Conservation (phyloP, 176 grass and related monocot species). For the Triticum dicoccoides region DNA sequence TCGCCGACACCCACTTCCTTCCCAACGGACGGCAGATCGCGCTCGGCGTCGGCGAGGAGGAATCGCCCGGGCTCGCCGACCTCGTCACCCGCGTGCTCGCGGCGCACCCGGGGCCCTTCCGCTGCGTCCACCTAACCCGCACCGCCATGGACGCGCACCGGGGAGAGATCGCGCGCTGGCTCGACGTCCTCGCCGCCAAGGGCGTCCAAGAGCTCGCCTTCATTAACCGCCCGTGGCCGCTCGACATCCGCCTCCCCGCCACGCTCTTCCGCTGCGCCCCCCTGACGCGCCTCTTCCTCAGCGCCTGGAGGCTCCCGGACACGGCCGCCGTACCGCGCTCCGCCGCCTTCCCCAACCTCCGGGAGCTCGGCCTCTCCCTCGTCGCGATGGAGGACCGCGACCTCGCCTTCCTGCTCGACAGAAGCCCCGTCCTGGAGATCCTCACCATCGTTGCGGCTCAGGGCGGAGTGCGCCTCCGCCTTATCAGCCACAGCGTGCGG, state of each 20-base stretch:
- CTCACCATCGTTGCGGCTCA: not conserved
- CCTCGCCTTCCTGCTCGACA: not conserved
- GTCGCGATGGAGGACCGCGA: not conserved
- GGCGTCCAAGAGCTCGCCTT: not conserved
- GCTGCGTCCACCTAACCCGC: not conserved
- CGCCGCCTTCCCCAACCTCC: not conserved
- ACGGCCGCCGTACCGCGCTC: not conserved
- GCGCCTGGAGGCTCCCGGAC: not conserved
- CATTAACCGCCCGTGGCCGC: not conserved
- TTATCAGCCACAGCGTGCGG: too few species aligned
- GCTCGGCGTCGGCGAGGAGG: not conserved
- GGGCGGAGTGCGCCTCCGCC: not conserved
- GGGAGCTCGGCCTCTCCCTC: not conserved
- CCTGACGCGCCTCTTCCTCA: not conserved
- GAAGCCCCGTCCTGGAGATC: not conserved
- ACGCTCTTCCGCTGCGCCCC: not conserved
- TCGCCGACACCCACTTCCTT: not conserved
- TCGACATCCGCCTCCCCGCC: not conserved
- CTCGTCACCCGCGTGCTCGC: not conserved
- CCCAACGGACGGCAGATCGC: not conserved
- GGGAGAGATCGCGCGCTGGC: not conserved
- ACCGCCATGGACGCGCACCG: not conserved
- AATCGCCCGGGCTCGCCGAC: not conserved
- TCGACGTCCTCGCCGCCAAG: not conserved
- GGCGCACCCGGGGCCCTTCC: not conserved